Evolutionary conservation across 331 rosid genomes (phyloP), one percentile per base, ranked within the genome.

Genomic region (Pyracantha coccinea): DNA sequence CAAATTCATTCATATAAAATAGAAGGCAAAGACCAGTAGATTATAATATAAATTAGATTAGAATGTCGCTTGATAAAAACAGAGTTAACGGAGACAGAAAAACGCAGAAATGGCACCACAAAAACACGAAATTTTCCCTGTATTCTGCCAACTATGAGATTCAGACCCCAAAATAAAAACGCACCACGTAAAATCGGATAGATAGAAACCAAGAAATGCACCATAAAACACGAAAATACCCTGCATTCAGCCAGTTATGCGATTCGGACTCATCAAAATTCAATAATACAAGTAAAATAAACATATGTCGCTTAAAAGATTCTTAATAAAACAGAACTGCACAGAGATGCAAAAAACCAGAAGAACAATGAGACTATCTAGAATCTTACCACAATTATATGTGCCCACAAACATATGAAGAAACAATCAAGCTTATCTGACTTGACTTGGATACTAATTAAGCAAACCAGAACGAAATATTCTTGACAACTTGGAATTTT

Each of bases 1-100:
- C 76, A 58, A 63, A 69, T 61, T 78, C 72, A 75, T 66, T 50
- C 75, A 77, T 71, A 62, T 11, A 77, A 45, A 35, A 59, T 38
- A 38, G 45, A 3, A 1, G 45, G 14, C 14, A 38, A 38, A 38
- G 45, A 38, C 45, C 45, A 1, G 14, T 38, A 3, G 15, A 38
- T 11, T 38, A 38, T 2, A 0, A 38, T 38, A 38, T 38, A 38
- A 38, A 12, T 38, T 38, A 38, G 45, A 38, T 38, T 38, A 9
- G 45, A 38, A 38, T 11, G 3, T 10, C 5, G 45, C 45, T 38
- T 38, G 45, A 50, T 15, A 47, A 38, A 38, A 38, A 80, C 29
- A 1, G 20, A 73, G 76, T 75, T 62, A 47, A 57, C 32, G 58
- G 79, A 35, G 38, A 68, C 64, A 68, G 15, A 67, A 73, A 65